Base-by-base conservation (phyloP, 2,329 filamentous ascomycete species). In the Cytospora paraplurivora region DNA sequence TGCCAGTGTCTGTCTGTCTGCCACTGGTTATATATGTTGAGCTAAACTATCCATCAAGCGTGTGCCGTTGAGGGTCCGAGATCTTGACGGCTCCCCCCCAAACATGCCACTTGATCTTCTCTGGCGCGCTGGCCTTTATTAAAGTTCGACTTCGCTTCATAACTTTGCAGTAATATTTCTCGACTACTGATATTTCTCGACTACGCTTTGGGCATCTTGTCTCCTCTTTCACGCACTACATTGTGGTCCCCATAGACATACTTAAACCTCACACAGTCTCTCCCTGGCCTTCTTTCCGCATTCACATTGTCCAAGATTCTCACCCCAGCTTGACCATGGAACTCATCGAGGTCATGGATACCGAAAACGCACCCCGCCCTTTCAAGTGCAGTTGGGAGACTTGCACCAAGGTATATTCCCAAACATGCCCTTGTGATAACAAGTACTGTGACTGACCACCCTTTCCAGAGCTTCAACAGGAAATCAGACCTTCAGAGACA, bases 401-500 rank as follows among this genome's bases (percentile, higher is more conserved):
- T 27, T 88, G 86, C 74, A 82, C 78, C 70, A 88, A 88, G 80
- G 85, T 88, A 75, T 64, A 79, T 73, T 49, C 47, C 47, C 21
- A 35, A 63, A 21, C 41, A 21, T 17, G 27, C 54, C 21, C 44
- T 33, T 52, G 35, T 17, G 47, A 33, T 67, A 21, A 19, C 33
- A 52, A 51, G 17, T 7, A 53, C 19, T n/a, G 11, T 33, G 4
- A 54, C 54, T 53, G 27, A 57, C 41, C 44, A 27, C 17, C 35
- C n/a, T 33, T 49, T 3, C n/a, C 68, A 90, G 88, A 88, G 85
- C 76, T 90, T 90, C 78, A 89, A 89, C 75, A 82, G 88, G 70
- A 90, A 90, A 74, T 90, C 88, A 19, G 88, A 90, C 70, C 77
- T 90, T 65, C 86, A 89, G 71, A 82, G 88, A 71, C 88, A 90